A percentile compares a stretch with the other conserved stretches of the same genome.
Conservation (phyloP, 805 yeast genomes). For the Zygotorulaspora chibaensis region DNA sequence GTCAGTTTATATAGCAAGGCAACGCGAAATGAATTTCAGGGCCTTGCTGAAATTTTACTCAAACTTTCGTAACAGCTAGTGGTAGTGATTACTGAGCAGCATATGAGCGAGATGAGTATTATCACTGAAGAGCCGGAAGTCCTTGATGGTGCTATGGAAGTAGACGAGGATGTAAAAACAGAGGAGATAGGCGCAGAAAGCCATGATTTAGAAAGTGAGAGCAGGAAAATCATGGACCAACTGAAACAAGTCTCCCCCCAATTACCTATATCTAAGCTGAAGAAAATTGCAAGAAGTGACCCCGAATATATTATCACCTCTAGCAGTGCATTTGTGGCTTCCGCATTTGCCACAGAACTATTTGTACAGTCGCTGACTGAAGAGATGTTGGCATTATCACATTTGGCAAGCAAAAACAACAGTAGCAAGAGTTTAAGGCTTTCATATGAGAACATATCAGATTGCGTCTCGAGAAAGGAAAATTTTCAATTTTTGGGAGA, state of each 20-base stretch:
- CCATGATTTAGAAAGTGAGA: neutral
- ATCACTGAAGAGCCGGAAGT: neutral
- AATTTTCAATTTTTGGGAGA: constrained; percentile 23
- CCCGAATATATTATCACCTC: constrained; percentile 24
- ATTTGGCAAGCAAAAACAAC: constrained; percentile 14
- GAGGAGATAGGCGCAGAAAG: neutral
- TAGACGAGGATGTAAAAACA: neutral
- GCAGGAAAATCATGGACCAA: constrained; percentile 3
- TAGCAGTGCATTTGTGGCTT: constrained; percentile 24
- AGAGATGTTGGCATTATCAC: constrained; percentile 22
- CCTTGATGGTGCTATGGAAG: neutral
- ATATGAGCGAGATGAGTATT: no score
- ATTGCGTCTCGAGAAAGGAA: constrained; percentile 19
- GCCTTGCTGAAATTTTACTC: no score
- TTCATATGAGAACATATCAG: constrained; percentile 22
- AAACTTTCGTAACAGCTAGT: no score
- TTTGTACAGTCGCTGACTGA: constrained; percentile 27
- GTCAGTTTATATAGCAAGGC: no score
- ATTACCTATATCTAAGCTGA: constrained; percentile 25
- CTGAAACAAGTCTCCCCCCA: constrained; percentile 15
- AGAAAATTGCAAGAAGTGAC: constrained; percentile 26
- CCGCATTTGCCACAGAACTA: constrained; percentile 27
- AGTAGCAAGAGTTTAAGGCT: constrained; percentile 19
- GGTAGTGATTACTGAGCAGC: no score
- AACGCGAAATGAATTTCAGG: no score